phyloP scores from a whole-genome alignment of 306 rosid species.

The Neltuma alba region DNA sequence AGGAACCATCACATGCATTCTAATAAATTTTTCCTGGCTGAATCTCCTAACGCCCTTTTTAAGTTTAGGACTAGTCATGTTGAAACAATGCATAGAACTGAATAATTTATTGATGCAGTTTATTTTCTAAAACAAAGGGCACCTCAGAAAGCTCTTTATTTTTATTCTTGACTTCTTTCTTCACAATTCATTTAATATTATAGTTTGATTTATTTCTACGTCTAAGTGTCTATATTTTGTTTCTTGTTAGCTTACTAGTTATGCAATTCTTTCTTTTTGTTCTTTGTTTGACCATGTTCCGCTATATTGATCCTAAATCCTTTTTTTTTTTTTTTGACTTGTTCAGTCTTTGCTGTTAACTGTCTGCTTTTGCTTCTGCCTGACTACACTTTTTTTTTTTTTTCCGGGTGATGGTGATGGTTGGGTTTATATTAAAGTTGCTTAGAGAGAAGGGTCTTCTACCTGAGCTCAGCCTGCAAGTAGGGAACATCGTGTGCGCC shows the following conservation, averaged over 20 bases:
- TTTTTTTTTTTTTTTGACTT: background rate
- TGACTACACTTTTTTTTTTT: background rate
- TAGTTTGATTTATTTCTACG: background rate
- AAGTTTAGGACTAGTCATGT: slow-evolving; percentile 10
- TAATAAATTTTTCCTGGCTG: slow-evolving; percentile 23
- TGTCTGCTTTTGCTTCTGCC: background rate
- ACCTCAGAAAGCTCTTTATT: slow-evolving; percentile 6
- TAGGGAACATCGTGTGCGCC: slow-evolving; percentile 82
- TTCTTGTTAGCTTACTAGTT: background rate
- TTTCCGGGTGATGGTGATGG: background rate
- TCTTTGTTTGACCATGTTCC: background rate
- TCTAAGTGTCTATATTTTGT: background rate
- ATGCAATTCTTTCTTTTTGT: background rate
- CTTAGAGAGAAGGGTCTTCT: slow-evolving; percentile 90
- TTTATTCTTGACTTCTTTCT: background rate
- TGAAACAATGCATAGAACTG: slow-evolving; percentile 6
- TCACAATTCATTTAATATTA: background rate
- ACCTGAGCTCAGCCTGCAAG: slow-evolving; percentile 66
- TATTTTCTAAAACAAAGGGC: background rate
- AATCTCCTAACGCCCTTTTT: background rate
- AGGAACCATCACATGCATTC: slow-evolving; percentile 18
- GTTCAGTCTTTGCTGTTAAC: background rate
- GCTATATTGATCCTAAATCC: background rate
- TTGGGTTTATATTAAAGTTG: slow-evolving; percentile 50
- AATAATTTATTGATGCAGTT: background rate